Percentiles rank a stretch among this genome's conserved stretches.
Evolutionary conservation across 106 monocot species (phyloP).

Genomic region (Dendrobium nobile): DNA sequence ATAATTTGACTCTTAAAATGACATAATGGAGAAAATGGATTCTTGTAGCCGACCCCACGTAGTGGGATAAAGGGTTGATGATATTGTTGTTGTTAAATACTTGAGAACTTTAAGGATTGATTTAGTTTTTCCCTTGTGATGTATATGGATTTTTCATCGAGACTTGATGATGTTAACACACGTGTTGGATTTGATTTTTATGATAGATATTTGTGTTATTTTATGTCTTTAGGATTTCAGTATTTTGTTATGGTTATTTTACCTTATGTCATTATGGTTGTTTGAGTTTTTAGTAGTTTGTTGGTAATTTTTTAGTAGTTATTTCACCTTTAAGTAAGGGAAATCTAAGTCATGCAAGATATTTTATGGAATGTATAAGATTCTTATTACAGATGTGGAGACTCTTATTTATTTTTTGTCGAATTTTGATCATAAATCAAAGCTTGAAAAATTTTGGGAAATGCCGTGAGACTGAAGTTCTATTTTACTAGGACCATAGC

Average conservation of each 20-base stretch:
- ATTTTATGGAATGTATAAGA: neutral
- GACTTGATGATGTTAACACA: neutral
- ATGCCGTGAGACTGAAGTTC: too few relatives aligned
- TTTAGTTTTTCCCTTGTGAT: neutral
- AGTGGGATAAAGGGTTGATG: too few relatives aligned
- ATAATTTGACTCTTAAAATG: too few relatives aligned
- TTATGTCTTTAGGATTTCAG: neutral
- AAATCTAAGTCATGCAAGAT: neutral
- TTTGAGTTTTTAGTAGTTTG: neutral
- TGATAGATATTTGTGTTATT: neutral
- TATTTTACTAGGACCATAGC: too few relatives aligned
- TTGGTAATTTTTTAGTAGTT: too few relatives aligned
- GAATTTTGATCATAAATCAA: neutral
- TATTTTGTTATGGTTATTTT: neutral
- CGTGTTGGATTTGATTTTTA: neutral
- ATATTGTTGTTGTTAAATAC: too few relatives aligned
- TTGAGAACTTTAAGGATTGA: neutral
- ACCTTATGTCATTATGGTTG: neutral
- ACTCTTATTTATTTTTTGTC: neutral
- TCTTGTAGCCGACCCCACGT: too few relatives aligned
- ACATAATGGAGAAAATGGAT: too few relatives aligned
- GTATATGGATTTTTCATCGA: neutral
- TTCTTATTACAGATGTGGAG: neutral
- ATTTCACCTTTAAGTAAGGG: neutral
- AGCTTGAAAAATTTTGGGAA: neutral